Conservation (phyloP, 352 stramenopile species). For the Phytophthora multivora region DNA sequence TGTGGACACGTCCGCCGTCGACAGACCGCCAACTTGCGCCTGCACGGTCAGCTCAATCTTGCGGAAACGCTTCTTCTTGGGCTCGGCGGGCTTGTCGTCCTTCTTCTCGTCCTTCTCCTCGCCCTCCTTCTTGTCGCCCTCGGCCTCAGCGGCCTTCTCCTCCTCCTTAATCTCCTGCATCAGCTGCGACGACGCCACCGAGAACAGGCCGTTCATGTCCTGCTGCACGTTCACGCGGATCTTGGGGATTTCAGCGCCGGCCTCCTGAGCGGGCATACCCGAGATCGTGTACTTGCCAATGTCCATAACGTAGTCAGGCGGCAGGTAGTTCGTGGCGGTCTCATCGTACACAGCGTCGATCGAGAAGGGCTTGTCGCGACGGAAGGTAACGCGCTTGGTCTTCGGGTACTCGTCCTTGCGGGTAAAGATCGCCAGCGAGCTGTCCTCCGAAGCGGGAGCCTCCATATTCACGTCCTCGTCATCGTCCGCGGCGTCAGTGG, state of each 20-base stretch:
- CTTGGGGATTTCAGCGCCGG: slow-evolving; percentile 79
- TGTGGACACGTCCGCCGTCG: slow-evolving; percentile 54
- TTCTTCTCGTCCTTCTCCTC: slow-evolving; percentile 67
- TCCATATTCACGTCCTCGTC: slow-evolving; percentile 91
- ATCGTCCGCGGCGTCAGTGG: slow-evolving; percentile 55
- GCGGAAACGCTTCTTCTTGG: slow-evolving; percentile 96
- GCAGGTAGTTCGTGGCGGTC: slow-evolving; percentile 64
- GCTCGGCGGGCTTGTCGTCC: slow-evolving; percentile 78
- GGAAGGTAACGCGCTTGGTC: slow-evolving; percentile 97
- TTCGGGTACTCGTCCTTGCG: slow-evolving; percentile 97
- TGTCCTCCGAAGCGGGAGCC: slow-evolving; percentile 47
- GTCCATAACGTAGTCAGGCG: slow-evolving; percentile 67
- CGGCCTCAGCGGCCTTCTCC: slow-evolving; percentile 59
- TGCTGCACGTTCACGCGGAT: slow-evolving; percentile 98
- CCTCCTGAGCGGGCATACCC: slow-evolving; percentile 78
- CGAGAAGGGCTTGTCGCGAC: slow-evolving; percentile 91
- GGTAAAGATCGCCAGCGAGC: slow-evolving; percentile 95
- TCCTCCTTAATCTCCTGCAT: slow-evolving; percentile 97
- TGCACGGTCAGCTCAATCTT: slow-evolving; percentile 86
- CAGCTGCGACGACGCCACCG: slow-evolving; percentile 95
- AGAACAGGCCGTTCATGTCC: slow-evolving; percentile 97
- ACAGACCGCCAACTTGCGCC: slow-evolving; percentile 64
- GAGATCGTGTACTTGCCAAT: slow-evolving; percentile 95
- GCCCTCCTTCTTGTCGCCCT: slow-evolving; percentile 67
- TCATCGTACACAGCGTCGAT: slow-evolving; percentile 93